A percentile compares a stretch with the other conserved stretches of the same genome.
phyloP scores from a whole-genome alignment of 768 basidiomycete genomes.

The Crassisporium funariophilum region DNA sequence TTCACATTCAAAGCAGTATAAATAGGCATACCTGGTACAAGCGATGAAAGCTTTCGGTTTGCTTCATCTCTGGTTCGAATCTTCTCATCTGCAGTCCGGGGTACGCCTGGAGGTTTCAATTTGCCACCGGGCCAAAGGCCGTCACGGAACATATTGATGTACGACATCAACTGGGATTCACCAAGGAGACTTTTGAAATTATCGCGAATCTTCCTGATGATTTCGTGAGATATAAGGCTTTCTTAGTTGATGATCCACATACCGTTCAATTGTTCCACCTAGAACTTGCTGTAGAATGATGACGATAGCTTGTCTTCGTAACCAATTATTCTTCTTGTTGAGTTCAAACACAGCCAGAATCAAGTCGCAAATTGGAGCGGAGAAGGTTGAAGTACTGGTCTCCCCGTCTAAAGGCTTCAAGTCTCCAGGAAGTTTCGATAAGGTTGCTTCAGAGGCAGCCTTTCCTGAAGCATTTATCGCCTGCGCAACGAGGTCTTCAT shows the following conservation, averaged over 20 bases:
- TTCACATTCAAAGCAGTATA: background rate
- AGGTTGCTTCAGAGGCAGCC: conserved; percentile 62
- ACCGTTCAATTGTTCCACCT: conserved; percentile 96
- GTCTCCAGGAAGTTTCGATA: conserved; percentile 75
- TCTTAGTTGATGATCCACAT: conserved; percentile 20
- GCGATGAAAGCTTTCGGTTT: conserved; percentile 83
- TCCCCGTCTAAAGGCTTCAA: conserved; percentile 85
- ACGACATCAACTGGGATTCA: conserved; percentile 68
- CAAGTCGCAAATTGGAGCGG: conserved; percentile 92
- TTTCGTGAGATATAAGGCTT: conserved; percentile 2
- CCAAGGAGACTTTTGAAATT: conserved; percentile 64
- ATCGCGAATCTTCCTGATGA: conserved; percentile 82
- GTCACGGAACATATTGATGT: conserved; percentile 69
- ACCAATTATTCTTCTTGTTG: conserved; percentile 96
- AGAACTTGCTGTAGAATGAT: conserved; percentile 96
- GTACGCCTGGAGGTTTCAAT: conserved; percentile 55
- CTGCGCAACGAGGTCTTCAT: conserved; percentile 84
- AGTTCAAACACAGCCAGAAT: conserved; percentile 93
- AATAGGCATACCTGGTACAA: conserved; percentile 77
- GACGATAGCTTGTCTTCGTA: conserved; percentile 92
- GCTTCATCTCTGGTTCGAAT: conserved; percentile 81
- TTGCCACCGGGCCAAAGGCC: conserved; percentile 86
- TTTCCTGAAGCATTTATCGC: conserved; percentile 74
- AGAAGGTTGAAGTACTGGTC: conserved; percentile 86
- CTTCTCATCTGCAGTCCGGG: conserved; percentile 85